phyloP scores from a whole-genome alignment of 2,329 filamentous ascomycete species.

The Penicillium griseofulvum region DNA sequence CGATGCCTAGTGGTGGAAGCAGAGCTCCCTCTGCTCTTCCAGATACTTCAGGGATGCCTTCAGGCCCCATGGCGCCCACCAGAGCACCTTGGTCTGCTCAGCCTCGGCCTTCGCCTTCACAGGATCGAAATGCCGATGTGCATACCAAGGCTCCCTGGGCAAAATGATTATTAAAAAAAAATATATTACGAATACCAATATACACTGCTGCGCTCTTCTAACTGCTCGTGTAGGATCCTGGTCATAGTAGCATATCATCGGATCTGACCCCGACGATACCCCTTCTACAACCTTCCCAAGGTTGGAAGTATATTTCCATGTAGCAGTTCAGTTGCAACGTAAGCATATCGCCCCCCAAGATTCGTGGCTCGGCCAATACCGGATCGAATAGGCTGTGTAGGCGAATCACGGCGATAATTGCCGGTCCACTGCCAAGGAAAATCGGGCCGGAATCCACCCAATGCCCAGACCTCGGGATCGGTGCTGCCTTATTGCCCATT shows the following conservation, averaged over 20 bases:
- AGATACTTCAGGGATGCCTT: slow-evolving; percentile 30
- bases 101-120: slow-evolving; percentile 14
- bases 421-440: slow-evolving; percentile 12
- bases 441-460: slow-evolving; percentile 6
- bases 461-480: slow-evolving; percentile 13
- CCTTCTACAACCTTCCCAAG: no score
- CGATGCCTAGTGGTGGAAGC: neutral
- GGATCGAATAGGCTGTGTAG: neutral
- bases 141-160: slow-evolving; percentile 43
- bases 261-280: neutral
- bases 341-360: neutral
- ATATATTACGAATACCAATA: neutral
- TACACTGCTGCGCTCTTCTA: neutral
- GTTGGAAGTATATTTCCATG: neutral
- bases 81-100: slow-evolving; percentile 33
- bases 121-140: slow-evolving; percentile 16
- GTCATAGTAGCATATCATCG: neutral
- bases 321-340: neutral
- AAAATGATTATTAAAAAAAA: slow-evolving; percentile 16
- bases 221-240: no score
- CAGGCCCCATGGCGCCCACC: slow-evolving; percentile 32
- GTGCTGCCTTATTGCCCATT: slow-evolving; percentile 3
- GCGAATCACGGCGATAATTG: slow-evolving; percentile 1
- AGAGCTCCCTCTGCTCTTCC: slow-evolving; percentile 18
- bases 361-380: slow-evolving; percentile 1